phyloP scores from a whole-genome alignment of 306 rosid species.

The Pyrus communis region DNA sequence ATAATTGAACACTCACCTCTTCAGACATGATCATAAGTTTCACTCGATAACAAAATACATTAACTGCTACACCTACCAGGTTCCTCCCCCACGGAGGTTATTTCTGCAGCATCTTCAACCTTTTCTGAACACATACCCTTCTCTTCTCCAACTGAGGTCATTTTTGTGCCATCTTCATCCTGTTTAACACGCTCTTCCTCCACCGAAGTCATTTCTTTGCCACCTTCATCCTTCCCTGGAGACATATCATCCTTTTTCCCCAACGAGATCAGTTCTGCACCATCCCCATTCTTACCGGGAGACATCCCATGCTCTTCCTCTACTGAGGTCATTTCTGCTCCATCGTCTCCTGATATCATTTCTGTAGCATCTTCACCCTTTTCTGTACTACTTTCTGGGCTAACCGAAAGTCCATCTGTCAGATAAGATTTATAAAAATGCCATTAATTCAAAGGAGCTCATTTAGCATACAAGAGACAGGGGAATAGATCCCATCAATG shows the following conservation, averaged over 20 bases:
- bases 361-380: slow-evolving; percentile 26
- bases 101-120: slow-evolving; percentile 25
- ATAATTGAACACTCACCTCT: slow-evolving; percentile 11
- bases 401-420: slow-evolving; percentile 14
- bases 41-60: slow-evolving; percentile 9
- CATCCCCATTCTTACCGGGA: slow-evolving; percentile 18
- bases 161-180: slow-evolving; percentile 26
- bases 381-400: slow-evolving; percentile 29
- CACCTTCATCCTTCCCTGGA: slow-evolving; percentile 21
- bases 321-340: slow-evolving; percentile 8
- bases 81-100: slow-evolving; percentile 16
- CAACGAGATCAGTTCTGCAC: slow-evolving; percentile 1
- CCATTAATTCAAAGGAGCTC: background rate
- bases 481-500: background rate
- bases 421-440: slow-evolving; percentile 6
- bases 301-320: slow-evolving; percentile 26
- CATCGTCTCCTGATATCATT: slow-evolving; percentile 17
- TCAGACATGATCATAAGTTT: slow-evolving; percentile 26
- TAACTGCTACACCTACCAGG: slow-evolving; percentile 29
- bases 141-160: slow-evolving; percentile 14
- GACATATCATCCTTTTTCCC: slow-evolving; percentile 30
- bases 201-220: slow-evolving; percentile 7
- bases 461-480: background rate
- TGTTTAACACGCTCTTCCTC: slow-evolving; percentile 24
- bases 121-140: slow-evolving; percentile 20